Base-by-base conservation (phyloP, 805 yeast genomes). In the Spathaspora gorwiae region DNA sequence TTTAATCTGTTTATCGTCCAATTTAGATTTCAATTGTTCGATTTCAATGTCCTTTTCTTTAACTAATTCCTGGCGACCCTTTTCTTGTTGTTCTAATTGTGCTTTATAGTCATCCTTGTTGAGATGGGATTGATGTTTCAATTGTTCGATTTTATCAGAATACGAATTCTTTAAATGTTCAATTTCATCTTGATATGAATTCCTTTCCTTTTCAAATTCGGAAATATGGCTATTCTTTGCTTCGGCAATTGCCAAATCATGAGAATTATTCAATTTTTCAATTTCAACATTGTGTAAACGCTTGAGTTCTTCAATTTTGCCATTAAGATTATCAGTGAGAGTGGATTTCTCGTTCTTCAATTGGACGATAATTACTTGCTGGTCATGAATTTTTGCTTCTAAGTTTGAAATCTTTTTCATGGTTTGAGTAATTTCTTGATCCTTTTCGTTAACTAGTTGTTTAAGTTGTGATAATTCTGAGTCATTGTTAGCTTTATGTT, bases 151-250 rank as follows among this genome's bases (percentile, higher is more conserved):
- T 31, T 44, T 39, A 13, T 11, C 10, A 5, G 26, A 1, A 38
- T 24, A 6, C 6, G 7, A 14, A 34, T 26, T 37, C n/a, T 44
- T 40, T 10, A 44, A 38, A 13, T 38, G 34, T 10, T 39, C 39
- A 14, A 43, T 36, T 15, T 38, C 34, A 7, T 36, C 26, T 13
- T 40, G 37, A 26, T 44, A 35, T 4, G 30, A 19, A 7, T 35
- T 19, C 39, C 39, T 30, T 30, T 24, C 36, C 24, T 33, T 30
- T n/a, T 30, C 35, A n/a, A 35, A 15, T 35, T 47, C 47, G 24
- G 24, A 19, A 19, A 19, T 19, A 19, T 19, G 24, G 24, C 24
- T 19, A 2, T 19, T 19, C 24, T 19, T 19, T 2, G 5, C 24
- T 19, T 19, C 24, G 4, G 24, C 24, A 19, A 19, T 19, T 19